phyloP scores from a whole-genome alignment of 225 moss, liverwort and hornwort species.

The Antitrichia curtipendula region DNA sequence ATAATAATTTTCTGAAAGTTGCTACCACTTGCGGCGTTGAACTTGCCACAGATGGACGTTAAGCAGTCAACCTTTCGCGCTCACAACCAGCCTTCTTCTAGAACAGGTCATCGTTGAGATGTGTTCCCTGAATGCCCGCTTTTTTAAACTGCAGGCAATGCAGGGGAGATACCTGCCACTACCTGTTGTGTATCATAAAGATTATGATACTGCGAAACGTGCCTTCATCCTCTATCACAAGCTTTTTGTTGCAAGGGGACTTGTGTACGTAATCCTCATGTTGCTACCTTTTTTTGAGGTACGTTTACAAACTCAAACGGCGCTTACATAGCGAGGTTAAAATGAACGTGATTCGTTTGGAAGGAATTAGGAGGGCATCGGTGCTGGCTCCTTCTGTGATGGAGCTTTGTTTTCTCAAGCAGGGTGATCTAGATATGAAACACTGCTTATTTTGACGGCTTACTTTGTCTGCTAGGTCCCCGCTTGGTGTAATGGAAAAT shows the following conservation, averaged over 20 bases:
- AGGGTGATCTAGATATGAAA: not conserved
- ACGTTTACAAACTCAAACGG: not conserved
- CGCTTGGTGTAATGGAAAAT: slow-evolving; percentile 37
- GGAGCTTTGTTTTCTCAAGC: not conserved
- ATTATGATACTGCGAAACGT: slow-evolving; percentile 48
- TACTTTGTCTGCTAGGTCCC: slow-evolving; percentile 26
- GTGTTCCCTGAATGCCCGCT: not conserved
- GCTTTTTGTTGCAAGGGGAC: slow-evolving; percentile 20
- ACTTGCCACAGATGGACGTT: not conserved
- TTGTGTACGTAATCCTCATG: slow-evolving; percentile 24
- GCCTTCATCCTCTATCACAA: slow-evolving; percentile 38
- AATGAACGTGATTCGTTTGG: not conserved
- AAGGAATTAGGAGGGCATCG: not conserved
- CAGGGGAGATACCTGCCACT: slow-evolving; percentile 48
- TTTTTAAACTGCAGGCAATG: slow-evolving; percentile 39
- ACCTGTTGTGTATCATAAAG: slow-evolving; percentile 48
- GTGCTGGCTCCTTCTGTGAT: not conserved
- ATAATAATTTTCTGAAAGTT: not conserved
- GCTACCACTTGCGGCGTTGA: not conserved
- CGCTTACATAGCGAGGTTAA: not conserved
- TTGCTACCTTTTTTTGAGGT: slow-evolving; percentile 60
- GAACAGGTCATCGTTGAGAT: not conserved
- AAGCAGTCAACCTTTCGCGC: not conserved
- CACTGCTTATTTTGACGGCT: not conserved
- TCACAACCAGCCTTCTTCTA: not conserved